Evolutionary conservation across 2,329 filamentous ascomycete genomes (phyloP).

Genomic region (Trichoderma aggressivum): DNA sequence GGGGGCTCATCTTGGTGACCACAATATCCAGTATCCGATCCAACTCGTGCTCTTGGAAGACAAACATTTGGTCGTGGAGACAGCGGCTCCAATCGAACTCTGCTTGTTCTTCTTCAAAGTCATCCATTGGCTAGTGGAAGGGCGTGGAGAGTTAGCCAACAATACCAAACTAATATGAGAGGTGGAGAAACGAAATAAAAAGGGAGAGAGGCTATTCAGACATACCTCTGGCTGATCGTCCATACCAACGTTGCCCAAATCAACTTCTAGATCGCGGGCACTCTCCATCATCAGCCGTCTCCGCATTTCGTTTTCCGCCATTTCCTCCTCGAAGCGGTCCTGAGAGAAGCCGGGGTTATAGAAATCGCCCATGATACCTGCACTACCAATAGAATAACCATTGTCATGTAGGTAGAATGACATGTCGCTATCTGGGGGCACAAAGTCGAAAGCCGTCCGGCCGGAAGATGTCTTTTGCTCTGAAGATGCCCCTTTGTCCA

Average conservation of each 20-base stretch:
- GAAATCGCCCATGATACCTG: conserved; percentile 81
- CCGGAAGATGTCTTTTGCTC: conserved; percentile 94
- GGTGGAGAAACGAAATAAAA: neutral
- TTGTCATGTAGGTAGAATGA: conserved; percentile 93
- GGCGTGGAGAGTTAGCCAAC: neutral
- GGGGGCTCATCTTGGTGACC: conserved; percentile 97
- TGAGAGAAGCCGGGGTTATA: conserved; percentile 90
- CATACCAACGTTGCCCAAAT: conserved; percentile 89
- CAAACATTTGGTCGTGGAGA: conserved; percentile 98
- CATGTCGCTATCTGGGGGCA: conserved; percentile 92
- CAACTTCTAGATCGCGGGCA: conserved; percentile 92
- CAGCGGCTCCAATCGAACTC: conserved; percentile 96
- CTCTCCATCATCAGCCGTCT: conserved; percentile 99
- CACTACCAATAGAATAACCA: conserved; percentile 83
- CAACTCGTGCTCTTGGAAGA: conserved; percentile 93
- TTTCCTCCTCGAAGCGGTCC: conserved; percentile 92
- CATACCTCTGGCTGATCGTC: conserved; percentile 90
- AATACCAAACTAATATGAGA: too few species aligned
- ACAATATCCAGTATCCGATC: conserved; percentile 90
- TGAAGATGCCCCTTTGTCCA: conserved; percentile 92
- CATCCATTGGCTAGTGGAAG: conserved; percentile 58
- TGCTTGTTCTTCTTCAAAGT: conserved; percentile 82
- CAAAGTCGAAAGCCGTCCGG: conserved; percentile 92
- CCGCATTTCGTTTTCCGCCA: conserved; percentile 94
- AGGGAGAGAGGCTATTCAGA: neutral